A percentile compares a stretch with the other conserved stretches of the same genome.
Evolutionary conservation across 768 basidiomycete species (phyloP).

Genomic region (Amanita polypyramis): DNA sequence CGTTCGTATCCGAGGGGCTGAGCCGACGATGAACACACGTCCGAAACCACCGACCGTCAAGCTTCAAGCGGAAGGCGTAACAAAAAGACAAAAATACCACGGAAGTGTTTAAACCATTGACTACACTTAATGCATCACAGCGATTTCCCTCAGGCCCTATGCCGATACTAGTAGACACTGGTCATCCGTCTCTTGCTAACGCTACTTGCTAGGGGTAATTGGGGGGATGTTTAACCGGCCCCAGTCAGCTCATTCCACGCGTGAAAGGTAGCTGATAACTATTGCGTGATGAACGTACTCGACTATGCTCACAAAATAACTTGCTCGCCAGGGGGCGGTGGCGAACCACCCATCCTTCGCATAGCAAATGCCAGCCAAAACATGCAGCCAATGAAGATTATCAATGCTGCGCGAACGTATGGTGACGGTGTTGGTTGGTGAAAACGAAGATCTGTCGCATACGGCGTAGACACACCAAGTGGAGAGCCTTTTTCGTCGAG

Average conservation of each 20-base stretch:
- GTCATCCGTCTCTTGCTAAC: too few relatives aligned
- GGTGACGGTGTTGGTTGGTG: constrained; percentile 37
- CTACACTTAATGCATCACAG: too few relatives aligned
- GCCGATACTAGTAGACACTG: too few relatives aligned
- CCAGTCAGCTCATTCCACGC: too few relatives aligned
- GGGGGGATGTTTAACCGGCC: too few relatives aligned
- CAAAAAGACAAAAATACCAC: background rate
- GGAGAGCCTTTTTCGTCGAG: background rate
- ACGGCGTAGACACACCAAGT: constrained; percentile 5
- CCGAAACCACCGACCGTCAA: constrained; percentile 15
- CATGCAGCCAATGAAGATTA: constrained; percentile 29
- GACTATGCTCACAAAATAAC: constrained; percentile 8
- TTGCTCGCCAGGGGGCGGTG: background rate
- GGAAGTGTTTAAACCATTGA: background rate
- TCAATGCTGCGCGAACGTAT: constrained; percentile 39
- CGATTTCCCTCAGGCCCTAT: too few relatives aligned
- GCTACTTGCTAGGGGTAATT: too few relatives aligned
- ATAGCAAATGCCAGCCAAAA: constrained; percentile 28
- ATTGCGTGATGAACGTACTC: constrained; percentile 7
- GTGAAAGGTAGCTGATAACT: too few relatives aligned
- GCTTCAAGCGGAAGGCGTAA: constrained; percentile 12
- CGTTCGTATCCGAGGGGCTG: constrained; percentile 59
- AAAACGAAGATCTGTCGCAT: constrained; percentile 33
- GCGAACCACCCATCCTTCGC: constrained; percentile 14
- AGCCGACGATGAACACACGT: constrained; percentile 22